Conservation (phyloP, 768 basidiomycete species). For the Exsudoporus frostii region DNA sequence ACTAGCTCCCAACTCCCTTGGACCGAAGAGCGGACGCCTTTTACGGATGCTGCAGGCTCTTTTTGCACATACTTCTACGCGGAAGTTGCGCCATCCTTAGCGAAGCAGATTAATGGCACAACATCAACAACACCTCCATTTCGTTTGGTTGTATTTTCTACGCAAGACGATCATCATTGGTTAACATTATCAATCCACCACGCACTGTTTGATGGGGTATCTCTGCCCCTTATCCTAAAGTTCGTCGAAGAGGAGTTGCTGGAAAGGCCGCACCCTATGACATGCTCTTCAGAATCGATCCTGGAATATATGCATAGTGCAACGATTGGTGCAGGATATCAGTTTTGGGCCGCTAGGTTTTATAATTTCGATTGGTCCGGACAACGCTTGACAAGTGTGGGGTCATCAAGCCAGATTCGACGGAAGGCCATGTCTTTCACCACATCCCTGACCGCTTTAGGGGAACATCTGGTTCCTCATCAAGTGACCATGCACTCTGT, state of each 20-base stretch:
- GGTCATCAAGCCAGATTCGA: constrained; percentile 4
- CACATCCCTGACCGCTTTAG: constrained; percentile 18
- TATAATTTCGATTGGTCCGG: constrained; percentile 18
- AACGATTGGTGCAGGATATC: constrained; percentile 10
- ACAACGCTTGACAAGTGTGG: constrained; percentile 2
- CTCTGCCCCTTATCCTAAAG: constrained; percentile 28
- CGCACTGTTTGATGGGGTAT: constrained; percentile 33
- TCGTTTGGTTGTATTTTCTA: constrained; percentile 10
- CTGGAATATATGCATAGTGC: constrained; percentile 22
- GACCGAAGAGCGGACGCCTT: constrained; percentile 8
- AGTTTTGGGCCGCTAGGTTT: constrained; percentile 27
- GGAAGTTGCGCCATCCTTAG: constrained; percentile 17
- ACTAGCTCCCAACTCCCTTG: constrained; percentile 14
- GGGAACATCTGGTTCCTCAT: constrained; percentile 17
- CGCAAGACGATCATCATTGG: constrained; percentile 1
- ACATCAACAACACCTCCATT: constrained; percentile 18
- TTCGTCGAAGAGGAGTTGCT: constrained; percentile 24
- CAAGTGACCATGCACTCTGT: constrained; percentile 33
- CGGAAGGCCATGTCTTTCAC: constrained; percentile 11
- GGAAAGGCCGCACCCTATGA: constrained; percentile 4
- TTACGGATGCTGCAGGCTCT: constrained; percentile 9
- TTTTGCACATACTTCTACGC: constrained; percentile 23
- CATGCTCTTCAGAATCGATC: constrained; percentile 14
- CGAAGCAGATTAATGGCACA: constrained; percentile 24
- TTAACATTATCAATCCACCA: constrained; percentile 33